A percentile compares a stretch with the other conserved stretches of the same genome.
phyloP scores from a whole-genome alignment of 371 early-diverging fungal genomes.

The Actinomucor elegans region DNA sequence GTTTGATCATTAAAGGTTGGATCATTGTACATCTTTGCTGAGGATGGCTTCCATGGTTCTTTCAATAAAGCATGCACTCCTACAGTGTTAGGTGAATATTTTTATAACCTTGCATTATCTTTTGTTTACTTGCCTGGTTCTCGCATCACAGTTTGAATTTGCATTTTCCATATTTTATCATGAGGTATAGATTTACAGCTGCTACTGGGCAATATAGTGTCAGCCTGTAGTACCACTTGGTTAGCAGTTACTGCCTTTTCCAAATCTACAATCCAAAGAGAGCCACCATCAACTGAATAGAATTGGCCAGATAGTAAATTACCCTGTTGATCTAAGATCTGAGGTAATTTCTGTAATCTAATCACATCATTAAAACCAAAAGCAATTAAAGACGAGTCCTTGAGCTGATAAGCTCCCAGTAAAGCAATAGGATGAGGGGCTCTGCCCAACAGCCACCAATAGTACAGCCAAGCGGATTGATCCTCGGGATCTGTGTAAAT shows the following conservation, averaged over 20 bases:
- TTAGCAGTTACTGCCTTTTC: neutral
- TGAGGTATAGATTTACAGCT: slow-evolving; percentile 14
- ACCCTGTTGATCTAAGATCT: slow-evolving; percentile 1
- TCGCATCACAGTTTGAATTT: too few species aligned
- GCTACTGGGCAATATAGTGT: slow-evolving; percentile 23
- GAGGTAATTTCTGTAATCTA: slow-evolving; percentile 13
- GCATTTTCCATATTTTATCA: slow-evolving; percentile 5
- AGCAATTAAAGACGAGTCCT: slow-evolving; percentile 8
- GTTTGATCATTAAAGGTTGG: slow-evolving; percentile 15
- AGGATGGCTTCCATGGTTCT: slow-evolving; percentile 15
- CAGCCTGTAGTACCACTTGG: slow-evolving; percentile 4
- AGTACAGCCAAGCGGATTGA: slow-evolving; percentile 95
- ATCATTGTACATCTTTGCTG: slow-evolving; percentile 20
- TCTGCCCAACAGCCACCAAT: slow-evolving; percentile 83
- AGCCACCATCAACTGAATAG: too few species aligned
- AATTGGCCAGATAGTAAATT: too few species aligned
- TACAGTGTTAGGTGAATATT: too few species aligned
- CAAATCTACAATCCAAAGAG: slow-evolving; percentile 32
- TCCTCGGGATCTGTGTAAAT: slow-evolving; percentile 96
- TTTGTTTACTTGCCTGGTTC: too few species aligned
- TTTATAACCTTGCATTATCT: too few species aligned
- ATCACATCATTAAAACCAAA: slow-evolving; percentile 29
- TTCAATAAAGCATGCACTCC: too few species aligned
- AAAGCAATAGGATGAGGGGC: slow-evolving; percentile 20
- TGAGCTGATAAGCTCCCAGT: slow-evolving; percentile 23